Percentiles rank a stretch among this genome's conserved stretches.
phyloP scores from a whole-genome alignment of 352 stramenopile genomes.

The Ophiocytium majus region DNA sequence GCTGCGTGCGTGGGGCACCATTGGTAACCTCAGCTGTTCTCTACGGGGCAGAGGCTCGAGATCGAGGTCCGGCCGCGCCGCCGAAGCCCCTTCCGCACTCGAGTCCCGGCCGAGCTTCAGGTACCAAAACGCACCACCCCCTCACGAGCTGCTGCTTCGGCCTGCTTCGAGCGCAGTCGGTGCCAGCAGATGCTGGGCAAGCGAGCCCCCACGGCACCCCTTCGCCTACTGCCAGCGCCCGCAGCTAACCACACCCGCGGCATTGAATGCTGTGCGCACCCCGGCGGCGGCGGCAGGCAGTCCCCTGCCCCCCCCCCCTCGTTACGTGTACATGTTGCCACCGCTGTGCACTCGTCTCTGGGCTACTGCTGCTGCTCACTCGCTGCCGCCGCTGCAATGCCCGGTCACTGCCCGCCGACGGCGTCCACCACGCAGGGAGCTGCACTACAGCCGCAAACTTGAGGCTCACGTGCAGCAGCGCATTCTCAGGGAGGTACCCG shows the following conservation, averaged over 20 bases:
- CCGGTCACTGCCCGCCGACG: background rate
- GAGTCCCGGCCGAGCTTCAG: constrained; percentile 1
- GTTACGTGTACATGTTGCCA: no score
- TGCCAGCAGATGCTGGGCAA: no score
- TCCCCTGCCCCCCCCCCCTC: no score
- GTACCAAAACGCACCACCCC: background rate
- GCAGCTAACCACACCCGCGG: no score
- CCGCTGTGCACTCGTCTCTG: no score
- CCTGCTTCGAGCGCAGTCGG: background rate
- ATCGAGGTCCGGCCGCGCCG: constrained; percentile 15
- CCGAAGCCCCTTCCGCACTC: constrained; percentile 9
- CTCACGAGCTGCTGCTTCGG: background rate
- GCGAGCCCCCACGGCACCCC: no score
- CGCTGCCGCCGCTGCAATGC: background rate
- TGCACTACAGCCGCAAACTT: constrained; percentile 30
- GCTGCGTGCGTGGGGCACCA: background rate
- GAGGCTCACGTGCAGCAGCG: constrained; percentile 47
- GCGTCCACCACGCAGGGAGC: constrained; percentile 29
- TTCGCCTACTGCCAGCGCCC: no score
- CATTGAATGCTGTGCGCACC: no score
- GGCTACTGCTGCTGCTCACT: no score
- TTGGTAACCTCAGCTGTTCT: constrained; percentile 25
- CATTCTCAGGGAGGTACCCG: constrained; percentile 44
- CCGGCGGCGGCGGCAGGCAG: no score
- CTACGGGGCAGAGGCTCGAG: constrained; percentile 20